Base-by-base conservation (phyloP, 129 eudicot genomes). In the Flaveria sonorensis region DNA sequence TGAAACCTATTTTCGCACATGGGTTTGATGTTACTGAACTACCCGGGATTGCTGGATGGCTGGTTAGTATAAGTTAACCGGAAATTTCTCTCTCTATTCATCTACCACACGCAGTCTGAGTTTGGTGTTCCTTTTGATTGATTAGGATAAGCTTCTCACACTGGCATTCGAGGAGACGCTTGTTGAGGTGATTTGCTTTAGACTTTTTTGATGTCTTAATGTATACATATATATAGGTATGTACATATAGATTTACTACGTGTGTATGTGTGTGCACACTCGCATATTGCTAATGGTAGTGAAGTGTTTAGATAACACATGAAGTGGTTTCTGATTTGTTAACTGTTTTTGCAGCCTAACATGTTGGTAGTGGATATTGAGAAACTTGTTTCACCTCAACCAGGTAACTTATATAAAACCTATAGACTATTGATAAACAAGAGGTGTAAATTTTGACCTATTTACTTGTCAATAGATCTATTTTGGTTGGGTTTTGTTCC, bases 11-110 rank as follows among this genome's bases (percentile, higher is more conserved):
- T 12, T 86, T 91, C 76, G 86, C 91, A 72, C 96, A 94, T 68
- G 98, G 98, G 57, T 72, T 94, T 32, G 96, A 91, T 89, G 98
- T 94, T 13, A 94, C 98, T 12, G 98, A 94, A 77, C 77, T 94
- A 50, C 97, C 99, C 18, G 99, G 99, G 47, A 89, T 94, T 76
- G 97, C 99, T 55, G 97, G 97, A 78, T 94, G 99, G 99, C 83
- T 94, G 86, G 97, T 91, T 66, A 77, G 80, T 77, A 56, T 59
- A 51, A 30, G 36, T 30, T 30, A 30, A 30, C 36, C 36, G 36
- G 48, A 61, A 76, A 52, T 18, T 62, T 53, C 10, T n/a, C 43
- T 30, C 50, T 45, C 3, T 11, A 16, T 24, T 28, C 4, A 46
- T 11, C 11, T 2, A 13, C 0, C 4, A 47, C 20, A 62, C 4